Percentiles rank a stretch among this genome's conserved stretches.
Evolutionary conservation across 2,329 filamentous ascomycete genomes (phyloP).

Genomic region (Ascochyta pisi): DNA sequence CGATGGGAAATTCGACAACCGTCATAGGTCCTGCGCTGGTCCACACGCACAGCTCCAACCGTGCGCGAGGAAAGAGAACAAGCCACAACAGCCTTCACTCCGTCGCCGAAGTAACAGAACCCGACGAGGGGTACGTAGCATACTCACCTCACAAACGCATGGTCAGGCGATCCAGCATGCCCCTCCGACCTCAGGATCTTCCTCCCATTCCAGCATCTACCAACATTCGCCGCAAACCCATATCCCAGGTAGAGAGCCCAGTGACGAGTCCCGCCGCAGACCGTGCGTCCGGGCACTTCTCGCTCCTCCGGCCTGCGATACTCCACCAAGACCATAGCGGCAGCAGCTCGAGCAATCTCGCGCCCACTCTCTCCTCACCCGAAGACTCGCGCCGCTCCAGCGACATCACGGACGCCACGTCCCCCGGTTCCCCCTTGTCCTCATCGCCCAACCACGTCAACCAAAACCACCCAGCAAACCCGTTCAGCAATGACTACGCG

Average conservation of each 20-base stretch:
- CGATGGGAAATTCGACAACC: conserved; percentile 27
- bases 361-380: conserved; percentile 7
- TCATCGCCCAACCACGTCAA: conserved; percentile 10
- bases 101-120: conserved; percentile 43
- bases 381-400: conserved; percentile 18
- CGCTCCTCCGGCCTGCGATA: conserved; percentile 34
- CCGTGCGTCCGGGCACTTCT: conserved; percentile 22
- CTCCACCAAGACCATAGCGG: conserved; percentile 29
- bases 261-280: conserved; percentile 26
- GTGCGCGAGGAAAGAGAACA: conserved; percentile 41
- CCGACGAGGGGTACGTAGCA: conserved; percentile 32
- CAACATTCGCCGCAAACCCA: conserved; percentile 38
- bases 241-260: conserved; percentile 20
- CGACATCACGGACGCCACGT: conserved; percentile 18
- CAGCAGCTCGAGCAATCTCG: conserved; percentile 35
- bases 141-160: conserved; percentile 22
- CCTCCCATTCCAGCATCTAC: conserved; percentile 22
- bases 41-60: conserved; percentile 45
- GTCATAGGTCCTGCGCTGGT: conserved; percentile 36
- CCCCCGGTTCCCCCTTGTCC: conserved; percentile 21
- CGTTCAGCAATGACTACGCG: conserved; percentile 33
- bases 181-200: conserved; percentile 17
- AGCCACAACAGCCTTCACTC: conserved; percentile 43
- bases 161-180: conserved; percentile 17
- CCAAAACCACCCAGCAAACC: conserved; percentile 26